Base-by-base conservation (phyloP, 306 rosid genomes). In the Crotalaria pallida region DNA sequence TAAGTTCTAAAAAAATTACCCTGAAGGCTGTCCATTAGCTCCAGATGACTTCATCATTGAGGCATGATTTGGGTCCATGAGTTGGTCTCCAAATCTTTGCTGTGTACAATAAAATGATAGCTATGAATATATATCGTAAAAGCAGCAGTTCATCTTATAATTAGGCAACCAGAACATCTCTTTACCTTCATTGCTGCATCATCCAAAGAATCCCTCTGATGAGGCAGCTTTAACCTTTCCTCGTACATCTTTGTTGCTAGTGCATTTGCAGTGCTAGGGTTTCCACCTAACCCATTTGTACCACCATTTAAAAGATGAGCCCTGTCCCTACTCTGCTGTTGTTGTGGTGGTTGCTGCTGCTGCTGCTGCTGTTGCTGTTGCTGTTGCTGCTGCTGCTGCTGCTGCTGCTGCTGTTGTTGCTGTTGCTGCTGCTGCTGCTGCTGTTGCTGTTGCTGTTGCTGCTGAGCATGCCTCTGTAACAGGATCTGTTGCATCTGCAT, bases 221-320 rank as follows among this genome's bases (percentile, higher is more conserved):
- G 88, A 17, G 99, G 99, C 71, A 85, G 81, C 82, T 91, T 94
- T 67, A 94, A 80, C 75, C 91, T 82, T 26, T 94, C 99, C 85
- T 91, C 99, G 0, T 91, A 91, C 99, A 94, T 87, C 86, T 91
- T 94, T 40, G 96, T 83, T 31, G 99, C 99, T 75, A 94, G 18
- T 8, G 96, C 96, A 89, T 86, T 94, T 67, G 97, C 99, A 24
- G 97, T 88, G 71, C 89, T 86, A 10, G 96, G 81, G 67, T 87
- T 91, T 75, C 96, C 96, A 67, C 83, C 91, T 67, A 94, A 88
- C 61, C 99, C 99, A 55, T 94, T 94, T 11, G 96, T 47, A 66
- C 79, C 77, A 38, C 97, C 97, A 82, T 94, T 94, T 59, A 91
- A 53, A 71, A 88, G 88, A 80, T 88, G 99, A 57, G 91, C 82